A percentile compares a stretch with the other conserved stretches of the same genome.
Conservation (phyloP, 2,329 filamentous ascomycete species). For the Pleochaeta shiraiana region DNA sequence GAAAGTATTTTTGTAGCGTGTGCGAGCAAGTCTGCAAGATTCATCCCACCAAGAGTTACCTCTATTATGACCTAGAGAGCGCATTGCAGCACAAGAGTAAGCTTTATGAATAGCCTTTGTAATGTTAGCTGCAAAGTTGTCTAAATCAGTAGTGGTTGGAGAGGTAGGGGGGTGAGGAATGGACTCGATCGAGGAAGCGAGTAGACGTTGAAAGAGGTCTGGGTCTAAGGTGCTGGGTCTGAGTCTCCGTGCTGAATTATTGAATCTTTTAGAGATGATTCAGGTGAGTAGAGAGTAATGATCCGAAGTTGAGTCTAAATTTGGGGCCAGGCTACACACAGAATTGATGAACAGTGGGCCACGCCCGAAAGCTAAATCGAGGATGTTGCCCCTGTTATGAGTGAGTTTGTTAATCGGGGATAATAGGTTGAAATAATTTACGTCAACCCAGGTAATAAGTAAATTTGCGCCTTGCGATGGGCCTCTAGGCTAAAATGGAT, state of each 20-base stretch:
- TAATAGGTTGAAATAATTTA: not conserved
- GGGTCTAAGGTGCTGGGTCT: not conserved
- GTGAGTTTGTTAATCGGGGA: not conserved
- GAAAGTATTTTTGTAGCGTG: not conserved
- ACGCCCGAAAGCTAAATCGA: not conserved
- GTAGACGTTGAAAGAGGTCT: not conserved
- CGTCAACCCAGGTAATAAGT: not conserved
- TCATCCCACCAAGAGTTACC: slow-evolving; percentile 1
- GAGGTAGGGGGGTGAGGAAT: not conserved
- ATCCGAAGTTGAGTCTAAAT: not conserved
- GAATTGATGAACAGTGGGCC: not conserved
- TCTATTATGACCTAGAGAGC: not conserved
- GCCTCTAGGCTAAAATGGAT: not conserved
- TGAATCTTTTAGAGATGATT: not conserved
- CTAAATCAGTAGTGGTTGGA: not conserved
- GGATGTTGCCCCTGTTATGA: not conserved
- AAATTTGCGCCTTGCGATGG: not conserved
- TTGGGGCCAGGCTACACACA: not conserved
- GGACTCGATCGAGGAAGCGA: not conserved
- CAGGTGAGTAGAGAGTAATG: not conserved
- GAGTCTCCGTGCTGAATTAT: not conserved
- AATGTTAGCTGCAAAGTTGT: not conserved
- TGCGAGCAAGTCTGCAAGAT: not conserved
- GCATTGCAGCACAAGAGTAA: not conserved
- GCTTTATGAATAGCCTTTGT: not conserved